These are phyloP conservation scores for Pyracantha coccinea DNA, from an alignment of 331 rosid species.

Conservation along the genomic window DNA sequence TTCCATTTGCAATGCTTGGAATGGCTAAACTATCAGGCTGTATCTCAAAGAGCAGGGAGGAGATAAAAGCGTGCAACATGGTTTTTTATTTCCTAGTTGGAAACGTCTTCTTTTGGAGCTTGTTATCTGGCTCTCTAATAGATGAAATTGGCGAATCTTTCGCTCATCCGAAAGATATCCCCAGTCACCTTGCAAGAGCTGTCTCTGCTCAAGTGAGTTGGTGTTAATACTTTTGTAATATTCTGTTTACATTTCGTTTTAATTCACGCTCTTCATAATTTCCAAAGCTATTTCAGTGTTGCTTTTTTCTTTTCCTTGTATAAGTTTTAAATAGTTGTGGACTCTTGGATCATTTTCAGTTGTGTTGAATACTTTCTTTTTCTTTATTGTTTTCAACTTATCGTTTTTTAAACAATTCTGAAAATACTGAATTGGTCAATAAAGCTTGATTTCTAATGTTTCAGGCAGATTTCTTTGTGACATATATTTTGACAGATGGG, in stretches of 20 bases:
- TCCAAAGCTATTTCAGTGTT: background rate
- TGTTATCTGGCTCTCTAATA: slow-evolving; percentile 82
- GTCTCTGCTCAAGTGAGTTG: slow-evolving; percentile 76
- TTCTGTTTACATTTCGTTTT: background rate
- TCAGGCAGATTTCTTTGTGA: slow-evolving; percentile 93
- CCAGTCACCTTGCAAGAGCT: slow-evolving; percentile 66
- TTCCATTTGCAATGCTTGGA: slow-evolving; percentile 81
- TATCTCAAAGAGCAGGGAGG: slow-evolving; percentile 77
- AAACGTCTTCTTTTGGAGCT: slow-evolving; percentile 78
- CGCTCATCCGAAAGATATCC: slow-evolving; percentile 52
- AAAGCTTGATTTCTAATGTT: slow-evolving; percentile 13
- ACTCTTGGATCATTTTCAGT: background rate
- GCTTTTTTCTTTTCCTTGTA: background rate
- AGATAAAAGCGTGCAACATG: slow-evolving; percentile 92
- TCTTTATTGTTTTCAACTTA: background rate
- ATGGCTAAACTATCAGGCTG: slow-evolving; percentile 78
- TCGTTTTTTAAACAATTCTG: no score
- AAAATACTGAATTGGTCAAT: no score
- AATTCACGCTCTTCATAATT: background rate
- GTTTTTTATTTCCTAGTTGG: slow-evolving; percentile 89
- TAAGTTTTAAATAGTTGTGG: background rate
- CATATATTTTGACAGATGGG: slow-evolving; percentile 83
- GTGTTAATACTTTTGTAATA: background rate
- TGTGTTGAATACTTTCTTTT: background rate
- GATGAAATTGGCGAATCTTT: slow-evolving; percentile 69